These are phyloP conservation scores for Fraxinus velutina DNA, from an alignment of 305 asterid species.

Conservation along the genomic window DNA sequence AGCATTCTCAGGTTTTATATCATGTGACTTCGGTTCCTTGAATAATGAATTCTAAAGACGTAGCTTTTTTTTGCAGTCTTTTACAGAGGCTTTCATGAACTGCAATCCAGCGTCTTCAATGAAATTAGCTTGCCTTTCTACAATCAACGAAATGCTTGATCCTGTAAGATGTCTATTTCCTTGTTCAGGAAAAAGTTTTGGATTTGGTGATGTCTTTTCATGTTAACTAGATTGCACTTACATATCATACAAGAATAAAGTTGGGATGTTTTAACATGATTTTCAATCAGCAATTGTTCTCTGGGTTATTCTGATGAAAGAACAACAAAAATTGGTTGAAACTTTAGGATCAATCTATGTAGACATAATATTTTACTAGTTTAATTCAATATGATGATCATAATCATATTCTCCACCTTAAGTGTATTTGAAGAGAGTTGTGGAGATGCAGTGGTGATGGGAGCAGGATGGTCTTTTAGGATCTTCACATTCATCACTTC, in stretches of 20 bases:
- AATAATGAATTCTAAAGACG: background rate
- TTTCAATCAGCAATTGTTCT: background rate
- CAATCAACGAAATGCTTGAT: conserved; percentile 60
- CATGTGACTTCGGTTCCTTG: background rate
- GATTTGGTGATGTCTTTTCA: conserved; percentile 14
- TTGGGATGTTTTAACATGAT: background rate
- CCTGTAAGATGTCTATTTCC: conserved; percentile 58
- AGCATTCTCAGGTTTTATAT: background rate
- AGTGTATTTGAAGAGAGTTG: background rate
- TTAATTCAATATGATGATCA: background rate
- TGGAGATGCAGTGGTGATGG: background rate
- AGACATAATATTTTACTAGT: background rate
- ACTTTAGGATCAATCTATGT: conserved; percentile 9
- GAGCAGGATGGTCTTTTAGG: background rate
- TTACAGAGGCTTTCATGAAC: conserved; percentile 58
- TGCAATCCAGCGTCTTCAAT: conserved; percentile 56
- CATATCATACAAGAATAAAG: background rate
- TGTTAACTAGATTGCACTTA: background rate
- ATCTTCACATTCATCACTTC: background rate
- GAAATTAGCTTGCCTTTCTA: conserved; percentile 82
- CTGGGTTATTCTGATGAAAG: background rate
- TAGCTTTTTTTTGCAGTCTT: conserved; percentile 52
- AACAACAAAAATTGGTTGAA: background rate
- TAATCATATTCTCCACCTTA: background rate
- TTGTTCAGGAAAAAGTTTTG: background rate